Evolutionary conservation across 371 early-diverging fungal species (phyloP).

Genomic region (Haplosporangium sp.): DNA sequence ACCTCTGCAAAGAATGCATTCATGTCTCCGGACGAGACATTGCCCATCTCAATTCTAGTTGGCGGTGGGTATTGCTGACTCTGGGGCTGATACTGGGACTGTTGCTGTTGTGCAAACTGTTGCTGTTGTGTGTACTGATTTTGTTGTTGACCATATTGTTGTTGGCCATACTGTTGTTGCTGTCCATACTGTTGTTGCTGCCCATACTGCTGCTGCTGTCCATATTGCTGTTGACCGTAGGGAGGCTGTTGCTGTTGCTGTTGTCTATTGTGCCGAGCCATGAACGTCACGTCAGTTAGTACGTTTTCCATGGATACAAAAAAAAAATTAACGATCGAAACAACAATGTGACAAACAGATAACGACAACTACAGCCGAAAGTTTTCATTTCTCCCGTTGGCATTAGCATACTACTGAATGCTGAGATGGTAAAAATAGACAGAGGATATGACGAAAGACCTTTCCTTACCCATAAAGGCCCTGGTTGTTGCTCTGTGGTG

Average conservation of each 20-base stretch:
- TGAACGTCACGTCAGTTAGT: no score
- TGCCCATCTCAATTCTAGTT: slow-evolving; percentile 18
- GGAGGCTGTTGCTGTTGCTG: slow-evolving; percentile 22
- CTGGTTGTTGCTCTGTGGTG: neutral
- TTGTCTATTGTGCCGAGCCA: slow-evolving; percentile 30
- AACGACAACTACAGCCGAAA: no score
- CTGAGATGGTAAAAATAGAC: slow-evolving; percentile 4
- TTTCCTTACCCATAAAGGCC: neutral
- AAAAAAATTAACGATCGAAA: no score
- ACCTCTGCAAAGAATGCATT: slow-evolving; percentile 50
- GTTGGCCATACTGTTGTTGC: slow-evolving; percentile 41
- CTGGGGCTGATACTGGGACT: slow-evolving; percentile 17
- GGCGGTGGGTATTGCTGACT: slow-evolving; percentile 18
- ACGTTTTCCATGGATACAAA: no score
- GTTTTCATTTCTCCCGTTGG: no score
- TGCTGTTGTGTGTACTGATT: slow-evolving; percentile 35
- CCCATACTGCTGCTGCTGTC: slow-evolving; percentile 4
- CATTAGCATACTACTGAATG: neutral
- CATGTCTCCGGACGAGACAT: slow-evolving; percentile 20
- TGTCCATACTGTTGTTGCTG: slow-evolving; percentile 18
- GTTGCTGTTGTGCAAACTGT: slow-evolving; percentile 41
- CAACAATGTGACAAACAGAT: no score
- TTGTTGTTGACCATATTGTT: slow-evolving; percentile 22
- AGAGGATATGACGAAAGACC: neutral
- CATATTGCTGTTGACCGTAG: slow-evolving; percentile 17